Evolutionary conservation across 441 rosid genomes (phyloP).

Genomic region (Bruguiera hainesii): DNA sequence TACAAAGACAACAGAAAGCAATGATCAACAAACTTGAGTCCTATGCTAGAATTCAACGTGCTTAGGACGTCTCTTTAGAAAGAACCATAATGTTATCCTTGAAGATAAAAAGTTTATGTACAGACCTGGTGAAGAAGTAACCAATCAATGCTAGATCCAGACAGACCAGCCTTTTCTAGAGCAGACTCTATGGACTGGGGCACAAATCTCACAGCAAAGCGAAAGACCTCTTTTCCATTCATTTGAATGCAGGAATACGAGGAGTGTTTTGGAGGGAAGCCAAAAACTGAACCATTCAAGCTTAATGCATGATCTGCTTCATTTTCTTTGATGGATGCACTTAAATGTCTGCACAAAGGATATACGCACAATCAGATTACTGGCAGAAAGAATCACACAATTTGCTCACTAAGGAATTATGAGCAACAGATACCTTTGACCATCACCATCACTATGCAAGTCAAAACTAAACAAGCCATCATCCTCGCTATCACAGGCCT

Average conservation of each 20-base stretch:
- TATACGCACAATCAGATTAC: conserved; percentile 10
- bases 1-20: too few species aligned
- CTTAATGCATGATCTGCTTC: conserved; percentile 40
- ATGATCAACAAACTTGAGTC: too few species aligned
- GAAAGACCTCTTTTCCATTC: conserved; percentile 95
- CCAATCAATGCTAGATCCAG: conserved; percentile 73
- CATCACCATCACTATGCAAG: conserved; percentile 82
- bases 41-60: not conserved
- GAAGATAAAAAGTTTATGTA: not conserved
- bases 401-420: not conserved
- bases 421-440: conserved; percentile 48
- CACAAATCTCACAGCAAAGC: conserved; percentile 80
- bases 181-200: conserved; percentile 82
- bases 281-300: conserved; percentile 59
- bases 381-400: conserved; percentile 7
- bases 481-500: conserved; percentile 84
- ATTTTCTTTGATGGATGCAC: conserved; percentile 40
- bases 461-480: conserved; percentile 84
- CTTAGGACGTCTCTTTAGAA: not conserved
- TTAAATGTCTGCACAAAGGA: conserved; percentile 59
- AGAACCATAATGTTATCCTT: too few species aligned
- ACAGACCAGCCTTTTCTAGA: conserved; percentile 73
- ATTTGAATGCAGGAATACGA: conserved; percentile 73
- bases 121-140: conserved; percentile 91
- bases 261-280: conserved; percentile 54